Conservation (phyloP, 108 stramenopile species). For the Skeletonema costatum region DNA sequence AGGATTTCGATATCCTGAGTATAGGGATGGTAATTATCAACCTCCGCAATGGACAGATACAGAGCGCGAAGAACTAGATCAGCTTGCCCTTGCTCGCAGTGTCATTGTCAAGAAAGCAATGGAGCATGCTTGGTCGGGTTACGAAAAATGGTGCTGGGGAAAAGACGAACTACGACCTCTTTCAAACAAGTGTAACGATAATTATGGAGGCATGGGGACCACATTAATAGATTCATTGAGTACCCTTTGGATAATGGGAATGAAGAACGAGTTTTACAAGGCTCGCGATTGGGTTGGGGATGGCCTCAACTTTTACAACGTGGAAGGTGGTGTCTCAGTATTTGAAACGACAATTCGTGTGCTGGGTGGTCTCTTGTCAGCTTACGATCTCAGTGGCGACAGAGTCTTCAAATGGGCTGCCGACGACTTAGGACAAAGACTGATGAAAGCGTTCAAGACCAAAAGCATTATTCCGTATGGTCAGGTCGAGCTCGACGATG, state of each 20-base stretch:
- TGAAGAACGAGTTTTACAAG: constrained; percentile 69
- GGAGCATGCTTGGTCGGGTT: constrained; percentile 44
- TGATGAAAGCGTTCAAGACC: constrained; percentile 30
- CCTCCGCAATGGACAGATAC: constrained; percentile 23
- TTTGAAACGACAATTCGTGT: constrained; percentile 96
- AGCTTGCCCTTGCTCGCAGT: constrained; percentile 31
- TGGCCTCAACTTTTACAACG: constrained; percentile 37
- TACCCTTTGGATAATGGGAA: constrained; percentile 79
- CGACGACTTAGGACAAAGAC: constrained; percentile 31
- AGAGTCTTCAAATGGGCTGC: constrained; percentile 22
- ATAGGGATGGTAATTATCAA: constrained; percentile 37
- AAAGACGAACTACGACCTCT: constrained; percentile 51
- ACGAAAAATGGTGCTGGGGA: constrained; percentile 49
- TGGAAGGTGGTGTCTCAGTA: constrained; percentile 63
- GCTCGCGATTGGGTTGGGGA: constrained; percentile 61
- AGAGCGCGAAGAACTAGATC: constrained; percentile 32
- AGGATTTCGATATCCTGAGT: constrained; percentile 67
- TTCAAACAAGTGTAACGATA: constrained; percentile 26
- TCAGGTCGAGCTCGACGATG: constrained; percentile 15
- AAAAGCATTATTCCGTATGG: constrained; percentile 38
- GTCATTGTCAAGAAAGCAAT: constrained; percentile 29
- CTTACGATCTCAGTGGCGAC: constrained; percentile 69
- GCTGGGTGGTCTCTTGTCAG: constrained; percentile 87
- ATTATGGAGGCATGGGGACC: constrained; percentile 71
- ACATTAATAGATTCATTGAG: constrained; percentile 83